These are phyloP conservation scores for Russula sp. DNA, from an alignment of 768 basidiomycete species.

Conservation along the genomic window DNA sequence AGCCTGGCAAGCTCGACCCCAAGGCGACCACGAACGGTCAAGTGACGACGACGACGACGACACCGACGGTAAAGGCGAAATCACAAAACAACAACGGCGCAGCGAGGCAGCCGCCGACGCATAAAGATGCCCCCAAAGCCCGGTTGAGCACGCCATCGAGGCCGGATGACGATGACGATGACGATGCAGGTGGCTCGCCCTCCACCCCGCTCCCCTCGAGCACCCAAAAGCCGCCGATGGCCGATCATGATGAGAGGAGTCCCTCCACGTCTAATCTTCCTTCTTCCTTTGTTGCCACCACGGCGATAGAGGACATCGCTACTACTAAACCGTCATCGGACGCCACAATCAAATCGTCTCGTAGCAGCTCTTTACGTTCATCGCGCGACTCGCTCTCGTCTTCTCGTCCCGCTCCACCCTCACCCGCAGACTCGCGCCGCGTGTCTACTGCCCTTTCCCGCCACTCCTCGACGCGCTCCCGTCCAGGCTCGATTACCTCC, in stretches of 20 bases:
- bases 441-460: constrained; percentile 31
- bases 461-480: constrained; percentile 33
- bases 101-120: background rate
- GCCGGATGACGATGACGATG: background rate
- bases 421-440: constrained; percentile 46
- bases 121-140: too few relatives aligned
- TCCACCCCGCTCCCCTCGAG: constrained; percentile 5
- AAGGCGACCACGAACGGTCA: background rate
- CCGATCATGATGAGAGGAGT: background rate
- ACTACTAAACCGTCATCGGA: constrained; percentile 8
- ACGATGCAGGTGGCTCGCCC: background rate
- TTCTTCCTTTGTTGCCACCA: background rate
- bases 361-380: constrained; percentile 29
- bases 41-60: background rate
- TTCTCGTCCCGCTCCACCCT: constrained; percentile 54
- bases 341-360: constrained; percentile 27
- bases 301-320: background rate
- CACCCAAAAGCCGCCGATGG: constrained; percentile 3
- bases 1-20: background rate
- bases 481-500: constrained; percentile 34
- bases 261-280: background rate
- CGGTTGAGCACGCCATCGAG: background rate
- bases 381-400: constrained; percentile 35
- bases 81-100: background rate
- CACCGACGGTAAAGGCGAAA: background rate